Conservation (phyloP, 352 stramenopile species). For the Phytophthora foliorum region DNA sequence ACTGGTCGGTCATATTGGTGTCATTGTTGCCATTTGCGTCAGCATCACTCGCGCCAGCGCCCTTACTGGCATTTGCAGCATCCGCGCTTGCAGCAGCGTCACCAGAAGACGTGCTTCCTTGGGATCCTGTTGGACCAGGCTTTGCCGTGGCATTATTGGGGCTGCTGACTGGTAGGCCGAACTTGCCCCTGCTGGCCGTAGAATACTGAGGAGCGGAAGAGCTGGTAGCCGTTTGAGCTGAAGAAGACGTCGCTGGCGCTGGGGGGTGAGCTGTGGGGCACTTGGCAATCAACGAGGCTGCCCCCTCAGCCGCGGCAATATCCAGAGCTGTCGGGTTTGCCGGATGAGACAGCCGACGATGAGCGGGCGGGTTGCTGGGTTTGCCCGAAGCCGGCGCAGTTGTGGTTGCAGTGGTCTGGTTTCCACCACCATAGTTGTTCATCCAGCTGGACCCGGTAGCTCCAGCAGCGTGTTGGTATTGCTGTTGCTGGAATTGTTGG, state of each 20-base stretch:
- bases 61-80: constrained; percentile 8
- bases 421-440: constrained; percentile 36
- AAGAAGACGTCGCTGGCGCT: constrained; percentile 6
- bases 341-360: constrained; percentile 8
- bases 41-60: constrained; percentile 1
- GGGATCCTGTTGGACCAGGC: neutral
- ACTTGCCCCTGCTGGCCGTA: neutral
- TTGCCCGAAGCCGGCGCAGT: constrained; percentile 28
- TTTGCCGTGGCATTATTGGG: constrained; percentile 21
- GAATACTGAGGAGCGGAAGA: constrained; percentile 10
- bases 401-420: constrained; percentile 28
- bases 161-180: constrained; percentile 3
- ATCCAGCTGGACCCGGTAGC: constrained; percentile 41
- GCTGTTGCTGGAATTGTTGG: constrained; percentile 38
- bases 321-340: constrained; percentile 32
- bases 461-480: constrained; percentile 41
- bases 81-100: constrained; percentile 1
- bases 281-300: constrained; percentile 53
- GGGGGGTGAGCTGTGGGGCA: constrained; percentile 4
- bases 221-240: neutral
- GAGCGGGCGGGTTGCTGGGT: constrained; percentile 27
- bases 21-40: constrained; percentile 15
- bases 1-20: constrained; percentile 20
- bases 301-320: constrained; percentile 39
- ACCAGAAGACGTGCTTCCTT: constrained; percentile 2